These are phyloP conservation scores for Penicillium glabrum DNA, from an alignment of 2,329 filamentous ascomycete species.

Conservation along the genomic window DNA sequence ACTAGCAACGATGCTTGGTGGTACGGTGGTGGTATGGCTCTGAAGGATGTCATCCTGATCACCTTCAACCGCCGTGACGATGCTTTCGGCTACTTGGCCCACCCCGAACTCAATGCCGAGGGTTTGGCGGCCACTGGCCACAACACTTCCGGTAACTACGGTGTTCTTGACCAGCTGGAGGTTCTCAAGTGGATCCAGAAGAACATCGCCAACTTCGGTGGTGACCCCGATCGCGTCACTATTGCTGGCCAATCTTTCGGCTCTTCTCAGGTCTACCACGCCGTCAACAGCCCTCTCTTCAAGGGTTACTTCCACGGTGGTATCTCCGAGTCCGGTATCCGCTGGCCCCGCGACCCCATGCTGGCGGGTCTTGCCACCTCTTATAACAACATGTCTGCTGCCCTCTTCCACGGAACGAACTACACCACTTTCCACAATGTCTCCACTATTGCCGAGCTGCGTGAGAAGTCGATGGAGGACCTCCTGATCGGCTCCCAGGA, in stretches of 20 bases:
- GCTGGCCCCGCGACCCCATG: conserved; percentile 30
- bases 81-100: conserved; percentile 28
- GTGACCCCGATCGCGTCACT: conserved; percentile 43
- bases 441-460: conserved; percentile 23
- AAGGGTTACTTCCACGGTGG: conserved; percentile 31
- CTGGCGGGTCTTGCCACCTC: conserved; percentile 29
- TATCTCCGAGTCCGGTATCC: conserved; percentile 31
- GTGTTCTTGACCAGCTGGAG: conserved; percentile 55
- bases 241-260: conserved; percentile 36
- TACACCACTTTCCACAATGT: conserved; percentile 27
- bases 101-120: conserved; percentile 27
- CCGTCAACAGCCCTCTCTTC: conserved; percentile 31
- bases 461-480: conserved; percentile 23
- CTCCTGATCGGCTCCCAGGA: conserved; percentile 27
- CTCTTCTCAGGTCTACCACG: conserved; percentile 32
- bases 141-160: conserved; percentile 33
- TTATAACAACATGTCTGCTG: conserved; percentile 30
- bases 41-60: conserved; percentile 29
- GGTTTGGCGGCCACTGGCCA: conserved; percentile 20
- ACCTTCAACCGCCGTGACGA: conserved; percentile 30
- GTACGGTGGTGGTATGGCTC: conserved; percentile 30
- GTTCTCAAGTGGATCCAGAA: conserved; percentile 39
- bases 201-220: conserved; percentile 3
- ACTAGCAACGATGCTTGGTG: conserved; percentile 25
- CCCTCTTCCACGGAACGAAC: conserved; percentile 23